Conservation (phyloP, 2,329 filamentous ascomycete species). For the Penicillium oxalicum region DNA sequence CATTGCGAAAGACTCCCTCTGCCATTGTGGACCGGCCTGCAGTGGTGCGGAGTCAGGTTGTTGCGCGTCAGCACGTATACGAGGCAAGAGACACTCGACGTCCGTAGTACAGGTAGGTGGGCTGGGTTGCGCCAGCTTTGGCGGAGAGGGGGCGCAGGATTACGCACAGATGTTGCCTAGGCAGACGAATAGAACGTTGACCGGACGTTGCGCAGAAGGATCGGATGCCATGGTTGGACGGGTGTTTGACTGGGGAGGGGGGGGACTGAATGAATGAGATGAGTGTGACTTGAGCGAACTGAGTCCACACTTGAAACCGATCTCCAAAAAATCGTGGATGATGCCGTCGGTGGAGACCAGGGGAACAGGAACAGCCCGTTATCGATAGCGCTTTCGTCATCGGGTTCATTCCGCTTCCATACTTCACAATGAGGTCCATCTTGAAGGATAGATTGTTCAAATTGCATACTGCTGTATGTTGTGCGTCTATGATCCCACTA, state of each 20-base stretch:
- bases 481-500: too few species aligned
- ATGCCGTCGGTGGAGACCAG: too few species aligned
- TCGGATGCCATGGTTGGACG: conserved; percentile 16
- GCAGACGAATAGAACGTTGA: conserved; percentile 89
- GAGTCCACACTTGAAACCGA: neutral
- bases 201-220: conserved; percentile 16
- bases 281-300: neutral
- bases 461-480: too few species aligned
- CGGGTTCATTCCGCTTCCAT: too few species aligned
- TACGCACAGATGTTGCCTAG: conserved; percentile 83
- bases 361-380: too few species aligned
- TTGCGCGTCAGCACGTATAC: conserved; percentile 1
- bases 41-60: neutral
- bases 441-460: too few species aligned
- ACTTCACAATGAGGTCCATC: too few species aligned
- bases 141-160: neutral
- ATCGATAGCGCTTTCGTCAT: too few species aligned
- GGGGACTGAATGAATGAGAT: neutral
- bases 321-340: too few species aligned
- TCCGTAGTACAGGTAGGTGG: too few species aligned
- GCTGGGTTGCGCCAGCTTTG: neutral
- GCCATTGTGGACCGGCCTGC: conserved; percentile 79
- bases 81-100: neutral
- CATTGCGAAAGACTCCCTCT: conserved; percentile 79
- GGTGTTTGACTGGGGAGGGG: neutral